These are phyloP conservation scores for Metrosideros polymorpha DNA, from an alignment of 441 rosid genomes.

Conservation along the genomic window DNA sequence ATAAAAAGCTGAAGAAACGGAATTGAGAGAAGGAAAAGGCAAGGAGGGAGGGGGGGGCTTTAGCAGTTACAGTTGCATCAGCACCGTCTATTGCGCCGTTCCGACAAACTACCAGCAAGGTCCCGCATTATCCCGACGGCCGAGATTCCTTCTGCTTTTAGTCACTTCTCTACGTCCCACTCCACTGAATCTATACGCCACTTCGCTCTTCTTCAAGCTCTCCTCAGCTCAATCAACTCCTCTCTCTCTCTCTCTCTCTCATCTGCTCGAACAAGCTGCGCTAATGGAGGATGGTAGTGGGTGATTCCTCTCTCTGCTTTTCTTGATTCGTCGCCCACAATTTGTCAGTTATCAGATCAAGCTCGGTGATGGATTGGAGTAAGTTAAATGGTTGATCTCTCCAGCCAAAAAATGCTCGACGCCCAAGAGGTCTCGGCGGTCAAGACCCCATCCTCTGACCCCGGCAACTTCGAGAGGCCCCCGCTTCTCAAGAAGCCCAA, in stretches of 20 bases:
- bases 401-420: neutral
- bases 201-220: neutral
- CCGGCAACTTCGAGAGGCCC: conserved; percentile 28
- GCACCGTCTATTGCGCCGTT: neutral
- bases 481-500: conserved; percentile 49
- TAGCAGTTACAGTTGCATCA: neutral
- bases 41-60: neutral
- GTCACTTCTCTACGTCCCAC: neutral
- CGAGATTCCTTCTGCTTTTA: neutral
- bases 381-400: neutral
- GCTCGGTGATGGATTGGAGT: neutral
- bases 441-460: conserved; percentile 3
- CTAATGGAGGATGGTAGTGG: neutral
- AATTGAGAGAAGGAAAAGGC: neutral
- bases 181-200: neutral
- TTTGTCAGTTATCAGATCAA: neutral
- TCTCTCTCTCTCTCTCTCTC: neutral
- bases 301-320: neutral
- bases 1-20: neutral
- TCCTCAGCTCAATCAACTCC: neutral
- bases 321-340: neutral
- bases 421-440: neutral
- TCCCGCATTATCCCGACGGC: neutral
- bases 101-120: neutral
- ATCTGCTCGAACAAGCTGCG: neutral